Percentiles rank a stretch among this genome's conserved stretches.
Conservation (phyloP, 495 filamentous ascomycete genomes). For the Podospora tetraspora region DNA sequence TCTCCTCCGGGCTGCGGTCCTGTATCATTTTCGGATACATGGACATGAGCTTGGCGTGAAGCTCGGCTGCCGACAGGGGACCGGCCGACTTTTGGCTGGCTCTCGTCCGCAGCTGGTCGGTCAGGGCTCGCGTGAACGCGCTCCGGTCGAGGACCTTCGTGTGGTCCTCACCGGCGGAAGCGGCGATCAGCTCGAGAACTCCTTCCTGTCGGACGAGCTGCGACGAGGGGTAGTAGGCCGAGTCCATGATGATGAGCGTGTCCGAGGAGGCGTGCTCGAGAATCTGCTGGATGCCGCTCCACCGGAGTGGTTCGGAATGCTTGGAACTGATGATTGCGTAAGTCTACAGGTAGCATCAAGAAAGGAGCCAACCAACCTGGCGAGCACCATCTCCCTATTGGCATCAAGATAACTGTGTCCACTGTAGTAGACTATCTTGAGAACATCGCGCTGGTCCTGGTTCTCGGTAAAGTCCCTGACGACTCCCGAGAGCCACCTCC, state of each 20-base stretch:
- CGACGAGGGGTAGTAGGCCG: conserved; percentile 43
- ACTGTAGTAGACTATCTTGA: conserved; percentile 47
- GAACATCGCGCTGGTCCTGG: conserved; percentile 39
- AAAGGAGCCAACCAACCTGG: conserved; percentile 33
- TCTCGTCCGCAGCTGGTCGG: conserved; percentile 37
- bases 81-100: conserved; percentile 34
- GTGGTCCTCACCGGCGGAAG: conserved; percentile 44
- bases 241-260: conserved; percentile 47
- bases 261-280: conserved; percentile 43
- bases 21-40: conserved; percentile 40
- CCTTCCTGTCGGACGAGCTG: conserved; percentile 37
- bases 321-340: conserved; percentile 31
- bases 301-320: conserved; percentile 39
- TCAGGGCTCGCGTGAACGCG: conserved; percentile 41
- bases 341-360: conserved; percentile 1
- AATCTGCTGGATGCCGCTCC: conserved; percentile 44
- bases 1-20: conserved; percentile 37
- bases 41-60: conserved; percentile 42
- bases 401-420: conserved; percentile 43
- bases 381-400: conserved; percentile 43
- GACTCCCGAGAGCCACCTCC: conserved; percentile 38
- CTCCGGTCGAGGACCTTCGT: conserved; percentile 34
- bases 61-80: conserved; percentile 41
- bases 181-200: conserved; percentile 46
- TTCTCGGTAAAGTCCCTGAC: conserved; percentile 42